Evolutionary conservation across 202 grass and related monocot species (phyloP).

Genomic region (Saccharum hybrid): DNA sequence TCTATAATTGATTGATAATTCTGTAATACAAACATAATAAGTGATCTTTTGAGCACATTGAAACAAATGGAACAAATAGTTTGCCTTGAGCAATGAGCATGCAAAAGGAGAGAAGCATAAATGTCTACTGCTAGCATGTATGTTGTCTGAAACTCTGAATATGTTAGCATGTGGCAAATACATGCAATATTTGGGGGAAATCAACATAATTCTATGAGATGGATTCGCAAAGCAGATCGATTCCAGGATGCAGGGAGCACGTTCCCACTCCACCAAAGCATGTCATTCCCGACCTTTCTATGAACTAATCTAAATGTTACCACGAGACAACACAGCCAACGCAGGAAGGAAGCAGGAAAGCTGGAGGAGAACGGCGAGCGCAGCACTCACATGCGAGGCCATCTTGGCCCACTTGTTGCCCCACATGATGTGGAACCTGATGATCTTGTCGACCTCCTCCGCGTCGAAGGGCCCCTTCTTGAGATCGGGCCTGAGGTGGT

Average conservation of each 20-base stretch:
- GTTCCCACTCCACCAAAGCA: neutral
- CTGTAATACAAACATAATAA: neutral
- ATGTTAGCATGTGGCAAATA: conserved; percentile 20
- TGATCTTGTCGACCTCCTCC: conserved; percentile 48
- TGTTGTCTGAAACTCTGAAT: neutral
- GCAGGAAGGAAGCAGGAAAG: neutral
- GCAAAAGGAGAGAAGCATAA: neutral
- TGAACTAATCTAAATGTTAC: conserved; percentile 6
- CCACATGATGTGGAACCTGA: conserved; percentile 36
- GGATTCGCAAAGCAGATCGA: neutral
- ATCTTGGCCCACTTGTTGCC: conserved; percentile 81
- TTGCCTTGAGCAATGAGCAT: neutral
- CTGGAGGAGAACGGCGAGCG: neutral
- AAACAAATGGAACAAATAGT: conserved; percentile 14
- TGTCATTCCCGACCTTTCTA: neutral
- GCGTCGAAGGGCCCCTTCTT: conserved; percentile 60
- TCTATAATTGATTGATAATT: neutral
- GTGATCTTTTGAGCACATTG: neutral
- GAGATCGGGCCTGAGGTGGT: conserved; percentile 74
- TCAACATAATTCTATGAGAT: neutral
- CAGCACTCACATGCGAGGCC: conserved; percentile 48
- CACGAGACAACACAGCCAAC: neutral
- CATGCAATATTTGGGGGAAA: neutral
- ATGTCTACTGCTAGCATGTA: neutral
- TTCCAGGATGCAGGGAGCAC: neutral